Evolutionary conservation across 2,329 filamentous ascomycete genomes (phyloP).

Genomic region (Botryotinia globosa): DNA sequence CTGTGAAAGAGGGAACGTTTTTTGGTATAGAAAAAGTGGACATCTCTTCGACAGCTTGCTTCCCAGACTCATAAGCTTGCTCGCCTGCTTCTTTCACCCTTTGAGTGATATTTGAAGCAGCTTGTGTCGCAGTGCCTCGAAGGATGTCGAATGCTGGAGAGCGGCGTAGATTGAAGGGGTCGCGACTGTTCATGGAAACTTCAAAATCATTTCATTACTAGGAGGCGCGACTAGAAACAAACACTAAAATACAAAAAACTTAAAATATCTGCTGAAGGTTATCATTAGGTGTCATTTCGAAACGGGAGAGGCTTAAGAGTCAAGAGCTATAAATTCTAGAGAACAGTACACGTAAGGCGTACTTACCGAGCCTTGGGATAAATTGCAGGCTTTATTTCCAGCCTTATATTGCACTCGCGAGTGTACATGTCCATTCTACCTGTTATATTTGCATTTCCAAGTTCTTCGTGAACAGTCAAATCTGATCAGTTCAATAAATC

Average conservation of each 20-base stretch:
- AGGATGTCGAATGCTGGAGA: slow-evolving; percentile 51
- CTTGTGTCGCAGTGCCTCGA: slow-evolving; percentile 48
- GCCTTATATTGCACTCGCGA: not conserved
- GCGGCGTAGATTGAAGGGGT: slow-evolving; percentile 39
- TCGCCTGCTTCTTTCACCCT: slow-evolving; percentile 50
- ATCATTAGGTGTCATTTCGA: slow-evolving; percentile 1
- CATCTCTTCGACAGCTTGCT: slow-evolving; percentile 49
- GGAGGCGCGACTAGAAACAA: slow-evolving; percentile 28
- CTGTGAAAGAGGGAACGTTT: slow-evolving; percentile 66
- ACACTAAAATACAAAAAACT: not conserved
- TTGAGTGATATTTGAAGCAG: slow-evolving; percentile 45
- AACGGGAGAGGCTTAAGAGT: not conserved
- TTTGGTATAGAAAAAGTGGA: slow-evolving; percentile 62
- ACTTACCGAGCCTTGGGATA: slow-evolving; percentile 13
- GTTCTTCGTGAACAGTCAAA: not conserved
- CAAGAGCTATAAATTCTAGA: not conserved
- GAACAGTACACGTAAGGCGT: slow-evolving; percentile 17
- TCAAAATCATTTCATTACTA: slow-evolving; percentile 30
- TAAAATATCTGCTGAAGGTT: not conserved
- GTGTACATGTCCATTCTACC: not conserved
- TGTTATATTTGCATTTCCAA: not conserved
- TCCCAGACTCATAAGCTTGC: slow-evolving; percentile 47
- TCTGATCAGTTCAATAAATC: not conserved
- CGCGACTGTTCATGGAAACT: slow-evolving; percentile 40
- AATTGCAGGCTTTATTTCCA: slow-evolving; percentile 11